These are phyloP conservation scores for Pestalotiopsis sp. DNA, from an alignment of 2,329 filamentous ascomycete genomes.

Conservation along the genomic window DNA sequence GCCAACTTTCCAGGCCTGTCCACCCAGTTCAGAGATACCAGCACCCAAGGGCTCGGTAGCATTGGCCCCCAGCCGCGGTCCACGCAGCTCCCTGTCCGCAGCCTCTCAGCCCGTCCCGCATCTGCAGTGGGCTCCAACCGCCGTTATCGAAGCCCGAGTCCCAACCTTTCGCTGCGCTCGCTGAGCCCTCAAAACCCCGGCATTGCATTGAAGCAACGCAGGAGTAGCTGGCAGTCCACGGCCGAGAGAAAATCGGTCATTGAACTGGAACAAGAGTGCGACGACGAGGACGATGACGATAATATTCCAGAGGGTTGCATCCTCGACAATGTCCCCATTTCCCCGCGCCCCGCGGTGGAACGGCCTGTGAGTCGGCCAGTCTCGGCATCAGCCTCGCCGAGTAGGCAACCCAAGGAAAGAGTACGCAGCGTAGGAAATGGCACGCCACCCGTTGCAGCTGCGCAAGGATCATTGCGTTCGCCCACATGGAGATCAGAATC, in stretches of 20 bases:
- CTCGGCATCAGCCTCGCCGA: conserved; percentile 58
- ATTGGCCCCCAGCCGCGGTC: conserved; percentile 32
- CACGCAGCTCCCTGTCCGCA: conserved; percentile 33
- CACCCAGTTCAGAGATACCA: conserved; percentile 49
- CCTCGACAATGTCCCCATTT: conserved; percentile 82
- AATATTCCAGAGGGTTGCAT: conserved; percentile 79
- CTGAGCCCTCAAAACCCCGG: conserved; percentile 47
- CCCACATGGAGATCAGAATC: conserved; percentile 55
- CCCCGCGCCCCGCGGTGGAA: conserved; percentile 66
- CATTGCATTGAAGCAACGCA: conserved; percentile 43
- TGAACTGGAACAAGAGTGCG: conserved; percentile 76
- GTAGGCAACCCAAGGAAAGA: conserved; percentile 53
- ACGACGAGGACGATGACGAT: conserved; percentile 68
- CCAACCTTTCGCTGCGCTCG: conserved; percentile 40
- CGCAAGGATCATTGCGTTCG: conserved; percentile 63
- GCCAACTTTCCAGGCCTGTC: conserved; percentile 50
- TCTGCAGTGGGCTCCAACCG: conserved; percentile 41
- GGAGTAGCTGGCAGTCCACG: conserved; percentile 74
- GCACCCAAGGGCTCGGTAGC: conserved; percentile 39
- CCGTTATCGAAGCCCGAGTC: conserved; percentile 56
- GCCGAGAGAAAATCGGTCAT: conserved; percentile 67
- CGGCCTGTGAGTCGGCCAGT: conserved; percentile 55
- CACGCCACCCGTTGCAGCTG: conserved; percentile 61
- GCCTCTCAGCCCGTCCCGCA: conserved; percentile 40
- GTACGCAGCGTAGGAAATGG: conserved; percentile 65